A percentile compares a stretch with the other conserved stretches of the same genome.
phyloP scores from a whole-genome alignment of 305 asterid species.

The Fraxinus baroniana region DNA sequence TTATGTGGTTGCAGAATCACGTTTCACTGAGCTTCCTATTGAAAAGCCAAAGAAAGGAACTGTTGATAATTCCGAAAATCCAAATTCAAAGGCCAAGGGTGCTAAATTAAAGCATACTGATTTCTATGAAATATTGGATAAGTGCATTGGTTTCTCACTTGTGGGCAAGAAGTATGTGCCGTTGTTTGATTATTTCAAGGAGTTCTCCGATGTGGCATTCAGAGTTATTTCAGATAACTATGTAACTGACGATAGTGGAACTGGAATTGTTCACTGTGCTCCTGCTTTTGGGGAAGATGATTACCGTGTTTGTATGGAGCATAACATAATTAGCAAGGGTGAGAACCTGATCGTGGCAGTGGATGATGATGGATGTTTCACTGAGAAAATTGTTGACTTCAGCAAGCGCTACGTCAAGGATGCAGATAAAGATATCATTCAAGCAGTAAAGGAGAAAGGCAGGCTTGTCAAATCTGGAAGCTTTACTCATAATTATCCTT shows the following conservation, averaged over 20 bases:
- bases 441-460: conserved; percentile 81
- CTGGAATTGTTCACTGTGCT: conserved; percentile 97
- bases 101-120: conserved; percentile 59
- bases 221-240: conserved; percentile 77
- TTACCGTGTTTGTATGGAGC: conserved; percentile 83
- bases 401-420: conserved; percentile 74
- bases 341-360: conserved; percentile 87
- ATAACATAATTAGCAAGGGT: conserved; percentile 78
- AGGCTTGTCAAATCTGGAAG: conserved; percentile 92
- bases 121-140: conserved; percentile 70
- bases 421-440: conserved; percentile 84
- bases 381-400: conserved; percentile 76
- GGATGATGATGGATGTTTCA: conserved; percentile 95
- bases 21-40: conserved; percentile 82
- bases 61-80: conserved; percentile 23
- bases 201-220: conserved; percentile 74
- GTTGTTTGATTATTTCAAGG: conserved; percentile 82
- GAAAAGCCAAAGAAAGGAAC: conserved; percentile 74
- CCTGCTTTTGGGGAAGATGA: conserved; percentile 99
- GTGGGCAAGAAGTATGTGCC: conserved; percentile 87
- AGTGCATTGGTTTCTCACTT: conserved; percentile 62
- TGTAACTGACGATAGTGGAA: conserved; percentile 89
- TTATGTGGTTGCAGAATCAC: conserved; percentile 80
- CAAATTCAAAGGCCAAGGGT: conserved; percentile 63
- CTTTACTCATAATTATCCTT: conserved; percentile 75